Evolutionary conservation across 371 early-diverging fungal species (phyloP).

Genomic region (Rhizopus microsporus): DNA sequence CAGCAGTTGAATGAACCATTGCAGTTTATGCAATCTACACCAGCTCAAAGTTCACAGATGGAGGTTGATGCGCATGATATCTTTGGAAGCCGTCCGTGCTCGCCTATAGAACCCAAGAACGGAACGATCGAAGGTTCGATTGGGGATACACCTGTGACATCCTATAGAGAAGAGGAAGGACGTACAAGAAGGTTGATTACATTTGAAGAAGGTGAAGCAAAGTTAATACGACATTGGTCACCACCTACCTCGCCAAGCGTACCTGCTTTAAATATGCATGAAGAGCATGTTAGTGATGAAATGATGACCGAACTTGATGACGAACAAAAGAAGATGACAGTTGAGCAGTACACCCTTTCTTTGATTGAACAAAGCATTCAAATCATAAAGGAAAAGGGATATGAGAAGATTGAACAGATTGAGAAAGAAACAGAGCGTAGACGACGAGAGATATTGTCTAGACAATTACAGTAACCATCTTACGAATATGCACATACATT

Average conservation of each 20-base stretch:
- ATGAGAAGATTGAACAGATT: neutral
- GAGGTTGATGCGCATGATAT: neutral
- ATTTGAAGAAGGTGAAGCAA: too few relatives aligned
- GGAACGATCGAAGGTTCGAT: too few relatives aligned
- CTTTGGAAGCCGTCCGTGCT: conserved; percentile 10
- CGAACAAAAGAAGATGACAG: neutral
- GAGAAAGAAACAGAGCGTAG: neutral
- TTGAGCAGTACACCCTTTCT: neutral
- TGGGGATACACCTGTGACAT: too few relatives aligned
- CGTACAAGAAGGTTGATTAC: too few relatives aligned
- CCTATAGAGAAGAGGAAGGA: too few relatives aligned
- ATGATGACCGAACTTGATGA: neutral
- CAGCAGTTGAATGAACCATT: too few relatives aligned
- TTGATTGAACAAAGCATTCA: conserved; percentile 8
- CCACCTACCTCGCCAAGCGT: too few relatives aligned
- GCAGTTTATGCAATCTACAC: conserved; percentile 16
- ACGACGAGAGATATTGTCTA: neutral
- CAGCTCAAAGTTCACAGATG: neutral
- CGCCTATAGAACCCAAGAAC: conserved; percentile 6
- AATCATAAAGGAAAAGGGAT: conserved; percentile 5
- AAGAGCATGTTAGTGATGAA: neutral
- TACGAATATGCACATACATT: too few relatives aligned
- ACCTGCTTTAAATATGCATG: too few relatives aligned
- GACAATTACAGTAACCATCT: too few relatives aligned
- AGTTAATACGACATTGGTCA: too few relatives aligned